Evolutionary conservation across 2,329 filamentous ascomycete species (phyloP).

Genomic region (Colletotrichum sp.): DNA sequence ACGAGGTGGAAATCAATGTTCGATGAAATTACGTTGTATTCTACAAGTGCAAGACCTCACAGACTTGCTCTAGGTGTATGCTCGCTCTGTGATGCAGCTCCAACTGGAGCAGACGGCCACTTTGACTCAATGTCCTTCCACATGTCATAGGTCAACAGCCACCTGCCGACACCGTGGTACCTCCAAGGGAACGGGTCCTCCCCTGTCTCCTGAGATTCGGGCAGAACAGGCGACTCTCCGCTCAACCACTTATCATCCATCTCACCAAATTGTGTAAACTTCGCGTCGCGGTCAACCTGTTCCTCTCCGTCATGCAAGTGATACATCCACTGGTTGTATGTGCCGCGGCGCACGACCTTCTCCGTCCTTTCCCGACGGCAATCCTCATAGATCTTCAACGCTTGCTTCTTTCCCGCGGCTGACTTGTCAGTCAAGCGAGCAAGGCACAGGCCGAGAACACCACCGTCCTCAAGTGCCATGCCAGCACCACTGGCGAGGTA

Average conservation of each 20-base stretch:
- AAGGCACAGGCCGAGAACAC: constrained; percentile 61
- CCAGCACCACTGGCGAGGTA: constrained; percentile 63
- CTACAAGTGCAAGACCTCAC: neutral
- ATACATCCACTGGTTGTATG: constrained; percentile 66
- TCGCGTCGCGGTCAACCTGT: constrained; percentile 56
- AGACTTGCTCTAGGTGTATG: neutral
- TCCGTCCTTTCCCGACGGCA: constrained; percentile 64
- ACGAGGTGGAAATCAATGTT: neutral
- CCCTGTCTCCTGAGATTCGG: constrained; percentile 33
- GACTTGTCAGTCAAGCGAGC: constrained; percentile 46
- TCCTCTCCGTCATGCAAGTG: constrained; percentile 64
- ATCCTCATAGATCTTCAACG: constrained; percentile 56
- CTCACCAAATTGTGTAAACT: constrained; percentile 33
- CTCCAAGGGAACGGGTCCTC: constrained; percentile 47
- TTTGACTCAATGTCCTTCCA: constrained; percentile 39
- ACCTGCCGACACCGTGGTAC: constrained; percentile 41
- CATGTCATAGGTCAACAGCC: constrained; percentile 45
- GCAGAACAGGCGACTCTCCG: constrained; percentile 24
- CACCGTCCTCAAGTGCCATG: constrained; percentile 66
- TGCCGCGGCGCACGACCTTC: constrained; percentile 63
- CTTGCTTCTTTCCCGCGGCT: constrained; percentile 33
- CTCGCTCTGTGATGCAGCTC: too few species aligned
- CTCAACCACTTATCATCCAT: constrained; percentile 34
- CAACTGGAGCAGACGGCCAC: constrained; percentile 25
- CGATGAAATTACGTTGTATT: neutral